Conservation (phyloP, 192 early-diverging fungal species). For the Mortierella antarctica region DNA sequence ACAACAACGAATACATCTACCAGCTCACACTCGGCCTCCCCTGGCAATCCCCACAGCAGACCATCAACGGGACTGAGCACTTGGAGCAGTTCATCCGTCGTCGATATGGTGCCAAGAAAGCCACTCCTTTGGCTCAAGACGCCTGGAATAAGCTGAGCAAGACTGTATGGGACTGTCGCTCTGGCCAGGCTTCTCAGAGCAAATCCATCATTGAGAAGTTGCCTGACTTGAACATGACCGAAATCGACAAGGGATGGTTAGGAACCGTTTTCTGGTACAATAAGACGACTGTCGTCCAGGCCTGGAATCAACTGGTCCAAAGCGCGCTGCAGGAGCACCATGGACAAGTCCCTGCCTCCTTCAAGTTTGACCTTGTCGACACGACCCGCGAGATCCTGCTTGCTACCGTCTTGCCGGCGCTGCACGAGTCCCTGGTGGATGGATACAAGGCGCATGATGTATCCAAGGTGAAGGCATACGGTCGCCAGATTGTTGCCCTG, state of each 20-base stretch:
- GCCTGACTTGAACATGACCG: slow-evolving; percentile 32
- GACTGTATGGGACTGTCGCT: slow-evolving; percentile 32
- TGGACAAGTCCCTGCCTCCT: slow-evolving; percentile 11
- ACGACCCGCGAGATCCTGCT: slow-evolving; percentile 42
- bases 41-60: slow-evolving; percentile 25
- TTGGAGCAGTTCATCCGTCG: slow-evolving; percentile 23
- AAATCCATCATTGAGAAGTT: slow-evolving; percentile 42
- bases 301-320: slow-evolving; percentile 31
- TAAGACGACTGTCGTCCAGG: slow-evolving; percentile 31
- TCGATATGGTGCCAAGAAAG: slow-evolving; percentile 26
- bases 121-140: slow-evolving; percentile 14
- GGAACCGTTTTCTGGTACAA: slow-evolving; percentile 39
- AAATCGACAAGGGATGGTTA: slow-evolving; percentile 7
- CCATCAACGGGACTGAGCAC: slow-evolving; percentile 20
- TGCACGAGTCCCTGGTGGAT: slow-evolving; percentile 22
- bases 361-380: slow-evolving; percentile 45
- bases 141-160: slow-evolving; percentile 25
- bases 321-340: slow-evolving; percentile 2
- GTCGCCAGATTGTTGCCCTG: slow-evolving; percentile 20
- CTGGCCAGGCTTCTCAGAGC: slow-evolving; percentile 9
- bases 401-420: slow-evolving; percentile 18
- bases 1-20: slow-evolving; percentile 52
- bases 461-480: slow-evolving; percentile 9
- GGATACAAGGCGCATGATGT: slow-evolving; percentile 23
- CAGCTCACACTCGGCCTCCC: slow-evolving; percentile 9